Conservation (phyloP, 2,329 filamentous ascomycete species). For the Talaromyces sp. region DNA sequence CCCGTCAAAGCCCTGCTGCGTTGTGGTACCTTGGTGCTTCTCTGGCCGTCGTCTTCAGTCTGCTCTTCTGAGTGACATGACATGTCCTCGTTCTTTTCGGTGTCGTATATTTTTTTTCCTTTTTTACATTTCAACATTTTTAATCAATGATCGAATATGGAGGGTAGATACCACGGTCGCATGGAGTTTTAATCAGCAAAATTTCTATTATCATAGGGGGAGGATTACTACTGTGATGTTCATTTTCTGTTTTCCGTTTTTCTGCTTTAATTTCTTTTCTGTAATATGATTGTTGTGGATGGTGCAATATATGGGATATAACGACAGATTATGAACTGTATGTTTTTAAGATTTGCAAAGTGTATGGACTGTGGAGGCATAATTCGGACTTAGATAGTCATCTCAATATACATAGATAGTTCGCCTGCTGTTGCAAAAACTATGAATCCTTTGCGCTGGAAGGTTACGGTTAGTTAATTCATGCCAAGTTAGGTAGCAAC, state of each 20-base stretch:
- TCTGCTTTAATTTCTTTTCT: neutral
- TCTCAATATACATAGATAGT: neutral
- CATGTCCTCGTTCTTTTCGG: neutral
- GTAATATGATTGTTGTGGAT: neutral
- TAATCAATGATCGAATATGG: neutral
- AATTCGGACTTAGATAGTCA: neutral
- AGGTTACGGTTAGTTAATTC: constrained; percentile 16
- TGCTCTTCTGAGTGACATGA: neutral
- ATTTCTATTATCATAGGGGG: neutral
- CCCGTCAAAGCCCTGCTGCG: neutral
- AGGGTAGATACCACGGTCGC: neutral
- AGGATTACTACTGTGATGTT: neutral
- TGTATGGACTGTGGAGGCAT: neutral
- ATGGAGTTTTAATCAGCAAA: neutral
- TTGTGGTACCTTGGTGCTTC: neutral
- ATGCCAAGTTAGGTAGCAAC: constrained; percentile 23
- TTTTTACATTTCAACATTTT: neutral
- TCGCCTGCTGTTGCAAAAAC: no score
- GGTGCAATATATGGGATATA: neutral
- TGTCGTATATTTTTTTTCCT: neutral
- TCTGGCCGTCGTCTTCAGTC: neutral
- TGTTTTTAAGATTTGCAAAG: neutral
- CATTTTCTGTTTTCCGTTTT: neutral
- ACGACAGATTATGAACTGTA: neutral
- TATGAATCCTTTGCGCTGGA: neutral